Evolutionary conservation across 257 asterid genomes (phyloP), one percentile per base, ranked within the genome.

Genomic region (Cynanchum wilfordii): DNA sequence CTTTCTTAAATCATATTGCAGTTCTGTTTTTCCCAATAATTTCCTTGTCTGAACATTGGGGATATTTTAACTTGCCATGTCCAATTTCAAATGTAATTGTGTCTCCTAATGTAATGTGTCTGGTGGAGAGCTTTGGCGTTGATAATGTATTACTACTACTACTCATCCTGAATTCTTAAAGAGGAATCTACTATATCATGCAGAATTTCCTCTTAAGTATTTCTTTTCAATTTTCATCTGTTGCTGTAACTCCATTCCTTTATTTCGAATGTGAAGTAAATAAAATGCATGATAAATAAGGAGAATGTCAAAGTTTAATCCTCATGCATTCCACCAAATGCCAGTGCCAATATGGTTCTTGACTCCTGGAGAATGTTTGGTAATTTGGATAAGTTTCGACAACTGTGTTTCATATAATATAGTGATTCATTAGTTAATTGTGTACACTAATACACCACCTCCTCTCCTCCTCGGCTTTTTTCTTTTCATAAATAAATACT

Each of bases 21-120:
- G 67, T 74, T 36, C 68, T 57, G 57, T 79, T 62, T 79, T 63
- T 73, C 68, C 58, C 49, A 82, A 85, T 79, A 84, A 82, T 73
- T 70, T 77, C 74, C 74, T 51, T 77, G 56, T 78, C 22, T 15
- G 8, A 12, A 27, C 58, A 3, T 47, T 5, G 8, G 16, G 16
- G 38, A 59, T 27, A 59, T 27, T 38, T 62, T 62, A 7, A 17
- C 17, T 62, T 1, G 20, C 24, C 22, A 5, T 66, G 54, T 42
- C 13, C 45, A 30, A 4, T 10, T 29, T 71, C 27, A 3, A 15
- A 22, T 56, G 29, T 57, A 56, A 10, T 1, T 72, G 16, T n/a
- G 15, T 16, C 25, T 12, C 36, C 4, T 33, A 33, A 33, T 33
- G 38, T 38, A 36, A 4, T 44, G 75, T 71, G 16, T 15, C 30